Evolutionary conservation across 192 early-diverging fungal genomes (phyloP).

Genomic region (Coemansia sp.): DNA sequence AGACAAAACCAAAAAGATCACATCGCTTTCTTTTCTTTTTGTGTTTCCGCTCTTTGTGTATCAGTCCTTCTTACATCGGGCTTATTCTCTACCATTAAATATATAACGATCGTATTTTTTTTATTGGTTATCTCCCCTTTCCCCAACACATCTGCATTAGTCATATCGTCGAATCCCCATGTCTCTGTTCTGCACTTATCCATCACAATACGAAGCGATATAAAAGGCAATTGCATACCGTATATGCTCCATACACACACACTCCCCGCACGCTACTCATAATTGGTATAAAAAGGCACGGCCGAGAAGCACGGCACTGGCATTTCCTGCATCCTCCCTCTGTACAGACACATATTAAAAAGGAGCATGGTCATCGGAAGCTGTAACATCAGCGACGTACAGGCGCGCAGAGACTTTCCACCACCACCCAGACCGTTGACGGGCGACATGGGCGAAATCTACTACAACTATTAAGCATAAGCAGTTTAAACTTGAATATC

Average conservation of each 20-base stretch:
- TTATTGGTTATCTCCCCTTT: too few relatives aligned
- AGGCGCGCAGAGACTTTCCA: constrained; percentile 17
- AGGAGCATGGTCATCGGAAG: not conserved
- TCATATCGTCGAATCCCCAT: not conserved
- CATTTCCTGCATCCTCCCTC: not conserved
- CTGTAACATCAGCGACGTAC: not conserved
- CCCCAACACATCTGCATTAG: not conserved
- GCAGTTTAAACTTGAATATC: not conserved
- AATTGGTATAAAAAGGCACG: too few relatives aligned
- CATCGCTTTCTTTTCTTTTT: too few relatives aligned
- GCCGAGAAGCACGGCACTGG: not conserved
- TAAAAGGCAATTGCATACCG: not conserved
- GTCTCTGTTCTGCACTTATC: not conserved
- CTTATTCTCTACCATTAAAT: too few relatives aligned
- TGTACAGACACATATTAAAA: not conserved
- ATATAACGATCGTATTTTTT: too few relatives aligned
- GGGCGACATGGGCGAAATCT: not conserved
- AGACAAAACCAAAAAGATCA: not conserved
- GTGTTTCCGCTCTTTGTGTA: too few relatives aligned
- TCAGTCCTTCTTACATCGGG: too few relatives aligned
- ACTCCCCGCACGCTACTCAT: too few relatives aligned
- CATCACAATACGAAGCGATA: not conserved
- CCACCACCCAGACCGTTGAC: constrained; percentile 21
- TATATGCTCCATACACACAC: not conserved
- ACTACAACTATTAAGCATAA: constrained; percentile 4